These are phyloP conservation scores for Dendrobium chrysotoxum DNA, from an alignment of 106 monocot genomes.

Conservation along the genomic window DNA sequence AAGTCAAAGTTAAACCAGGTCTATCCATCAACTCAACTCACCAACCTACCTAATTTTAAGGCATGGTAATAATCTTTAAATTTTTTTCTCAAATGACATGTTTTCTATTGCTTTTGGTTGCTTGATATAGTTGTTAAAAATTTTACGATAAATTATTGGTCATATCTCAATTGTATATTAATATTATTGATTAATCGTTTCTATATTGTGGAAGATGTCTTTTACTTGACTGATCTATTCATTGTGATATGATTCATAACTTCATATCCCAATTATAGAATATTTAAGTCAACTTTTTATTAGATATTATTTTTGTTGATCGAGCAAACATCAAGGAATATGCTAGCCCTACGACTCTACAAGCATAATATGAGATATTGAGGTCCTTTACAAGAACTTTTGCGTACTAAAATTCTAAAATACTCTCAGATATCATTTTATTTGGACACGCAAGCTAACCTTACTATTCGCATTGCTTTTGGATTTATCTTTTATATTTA, in stretches of 20 bases:
- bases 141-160: no score
- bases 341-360: slow-evolving; percentile 81
- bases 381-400: slow-evolving; percentile 80
- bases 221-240: no score
- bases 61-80: no score
- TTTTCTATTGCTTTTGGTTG: no score
- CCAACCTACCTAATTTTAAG: no score
- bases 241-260: not conserved
- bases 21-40: no score
- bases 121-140: not conserved
- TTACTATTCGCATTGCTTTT: not conserved
- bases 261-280: slow-evolving; percentile 4
- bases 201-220: no score
- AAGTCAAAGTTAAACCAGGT: no score
- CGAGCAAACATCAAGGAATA: slow-evolving; percentile 97
- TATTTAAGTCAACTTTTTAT: slow-evolving; percentile 24
- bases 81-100: no score
- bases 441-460: not conserved
- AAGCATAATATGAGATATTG: slow-evolving; percentile 88
- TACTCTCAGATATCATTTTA: slow-evolving; percentile 36
- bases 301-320: slow-evolving; percentile 99
- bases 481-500: not conserved
- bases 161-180: no score
- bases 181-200: no score
- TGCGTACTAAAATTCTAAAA: slow-evolving; percentile 53